A percentile compares a stretch with the other conserved stretches of the same genome.
Conservation (phyloP, 2,329 filamentous ascomycete genomes). For the Aschersonia sp. region DNA sequence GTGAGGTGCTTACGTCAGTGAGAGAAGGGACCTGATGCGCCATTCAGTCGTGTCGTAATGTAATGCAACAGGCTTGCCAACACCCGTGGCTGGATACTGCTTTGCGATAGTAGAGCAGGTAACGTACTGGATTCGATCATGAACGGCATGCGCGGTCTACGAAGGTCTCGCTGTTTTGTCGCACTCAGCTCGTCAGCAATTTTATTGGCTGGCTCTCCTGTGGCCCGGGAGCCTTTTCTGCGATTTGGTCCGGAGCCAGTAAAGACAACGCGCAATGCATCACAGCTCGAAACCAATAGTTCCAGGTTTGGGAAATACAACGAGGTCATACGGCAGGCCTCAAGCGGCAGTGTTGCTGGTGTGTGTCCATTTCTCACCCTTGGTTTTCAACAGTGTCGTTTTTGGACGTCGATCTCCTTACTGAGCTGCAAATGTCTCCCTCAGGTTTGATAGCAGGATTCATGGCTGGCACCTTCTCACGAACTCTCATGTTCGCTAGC, state of each 20-base stretch:
- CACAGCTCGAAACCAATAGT: background rate
- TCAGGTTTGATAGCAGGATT: slow-evolving; percentile 49
- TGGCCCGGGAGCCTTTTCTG: slow-evolving; percentile 11
- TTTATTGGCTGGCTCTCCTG: slow-evolving; percentile 11
- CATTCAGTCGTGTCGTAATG: too few relatives aligned
- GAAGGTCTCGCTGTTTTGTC: slow-evolving; percentile 1
- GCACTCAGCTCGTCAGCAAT: slow-evolving; percentile 12
- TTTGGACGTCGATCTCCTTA: background rate
- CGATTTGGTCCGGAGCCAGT: slow-evolving; percentile 10
- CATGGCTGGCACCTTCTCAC: slow-evolving; percentile 54
- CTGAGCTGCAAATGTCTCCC: background rate
- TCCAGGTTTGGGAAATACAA: slow-evolving; percentile 8
- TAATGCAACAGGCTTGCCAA: too few relatives aligned
- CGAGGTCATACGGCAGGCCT: slow-evolving; percentile 31
- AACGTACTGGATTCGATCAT: too few relatives aligned
- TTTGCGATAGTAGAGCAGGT: too few relatives aligned
- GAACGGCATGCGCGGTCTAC: too few relatives aligned
- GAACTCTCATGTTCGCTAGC: slow-evolving; percentile 51
- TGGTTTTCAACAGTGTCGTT: background rate
- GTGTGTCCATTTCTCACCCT: slow-evolving; percentile 4
- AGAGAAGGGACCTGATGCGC: too few relatives aligned
- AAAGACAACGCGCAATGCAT: slow-evolving; percentile 3
- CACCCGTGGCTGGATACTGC: too few relatives aligned
- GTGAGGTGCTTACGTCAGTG: too few relatives aligned
- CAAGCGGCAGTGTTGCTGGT: slow-evolving; percentile 39